Evolutionary conservation across 371 early-diverging fungal genomes (phyloP).

Genomic region (Blakeslea trispora): DNA sequence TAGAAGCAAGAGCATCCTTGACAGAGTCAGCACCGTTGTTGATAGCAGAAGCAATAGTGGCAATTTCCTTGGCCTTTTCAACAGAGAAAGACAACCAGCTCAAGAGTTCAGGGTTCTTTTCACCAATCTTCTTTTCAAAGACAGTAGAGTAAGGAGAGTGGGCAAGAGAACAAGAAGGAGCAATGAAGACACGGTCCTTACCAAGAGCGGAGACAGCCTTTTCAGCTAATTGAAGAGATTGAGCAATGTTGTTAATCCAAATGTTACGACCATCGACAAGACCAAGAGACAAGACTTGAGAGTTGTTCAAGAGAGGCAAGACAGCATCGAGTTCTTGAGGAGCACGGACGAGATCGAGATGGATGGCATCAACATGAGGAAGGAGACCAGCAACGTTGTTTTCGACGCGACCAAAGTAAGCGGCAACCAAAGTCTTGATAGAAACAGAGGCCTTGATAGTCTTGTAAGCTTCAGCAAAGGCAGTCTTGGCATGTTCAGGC

Average conservation of each 20-base stretch:
- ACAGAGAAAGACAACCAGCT: constrained; percentile 94
- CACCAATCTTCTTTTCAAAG: constrained; percentile 76
- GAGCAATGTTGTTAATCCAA: constrained; percentile 89
- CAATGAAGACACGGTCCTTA: constrained; percentile 76
- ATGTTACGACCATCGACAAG: constrained; percentile 95
- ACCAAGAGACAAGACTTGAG: constrained; percentile 82
- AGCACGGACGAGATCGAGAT: constrained; percentile 90
- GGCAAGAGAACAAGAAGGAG: constrained; percentile 90
- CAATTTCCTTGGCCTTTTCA: constrained; percentile 89
- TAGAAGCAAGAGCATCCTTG: constrained; percentile 70
- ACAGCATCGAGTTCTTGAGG: constrained; percentile 79
- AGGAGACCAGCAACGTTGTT: constrained; percentile 70
- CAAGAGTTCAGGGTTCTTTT: constrained; percentile 73
- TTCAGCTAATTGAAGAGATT: constrained; percentile 69
- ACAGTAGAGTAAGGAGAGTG: constrained; percentile 90
- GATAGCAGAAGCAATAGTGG: constrained; percentile 71
- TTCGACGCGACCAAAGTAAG: constrained; percentile 92
- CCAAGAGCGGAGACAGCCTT: constrained; percentile 70
- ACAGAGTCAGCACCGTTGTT: constrained; percentile 67
- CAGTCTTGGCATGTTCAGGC: constrained; percentile 48
- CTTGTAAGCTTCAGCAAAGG: constrained; percentile 63
- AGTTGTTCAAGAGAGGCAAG: constrained; percentile 53
- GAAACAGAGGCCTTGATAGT: constrained; percentile 59
- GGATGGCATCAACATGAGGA: constrained; percentile 80
- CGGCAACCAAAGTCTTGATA: constrained; percentile 81